Evolutionary conservation across 2,329 filamentous ascomycete species (phyloP), one percentile per base, ranked within the genome.

Genomic region (Cryoendolithus antarcticus): DNA sequence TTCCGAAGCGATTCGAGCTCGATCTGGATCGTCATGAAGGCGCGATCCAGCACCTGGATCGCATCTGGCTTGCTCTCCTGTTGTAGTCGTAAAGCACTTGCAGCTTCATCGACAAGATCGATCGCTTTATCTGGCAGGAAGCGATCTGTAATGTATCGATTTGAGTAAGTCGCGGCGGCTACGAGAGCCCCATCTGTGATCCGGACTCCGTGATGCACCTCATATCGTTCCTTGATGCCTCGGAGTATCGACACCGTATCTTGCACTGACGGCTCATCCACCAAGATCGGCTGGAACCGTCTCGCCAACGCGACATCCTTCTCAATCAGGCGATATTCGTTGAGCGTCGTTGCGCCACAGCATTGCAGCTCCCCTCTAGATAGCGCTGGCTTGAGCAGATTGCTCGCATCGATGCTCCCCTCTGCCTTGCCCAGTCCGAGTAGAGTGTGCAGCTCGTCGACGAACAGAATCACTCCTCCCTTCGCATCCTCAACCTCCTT

Each of bases 61-160:
- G 89, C 79, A 50, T 96, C 91, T 0, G 91, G 91, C 52, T 95
- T 96, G 51, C 86, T 94, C 61, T 98, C 91, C 61, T 96, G 91
- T 56, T 96, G 89, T 27, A 96, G 64, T 33, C 93, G 78, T 7
- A 96, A 67, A 13, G 86, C 86, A 44, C 84, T 93, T 1, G 89
- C 88, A 7, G 91, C 91, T 63, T 96, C 91, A 48, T 96, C 91
- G 60, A 98, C 91, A 10, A 96, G 63, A 58, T 96, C 91, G 46
- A 98, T 96, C 2, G 91, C 91, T 60, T 96, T 96, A 62, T 98
- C 91, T 0, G 91, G 91, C 1, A 96, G 68, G 62, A 94, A 96
- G 2, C 91, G 80, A 56, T 96, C 89, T 9, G 88, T 95, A 50
- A 98, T 91, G 60, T 96, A 98, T 37, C 91, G 82, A 55, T 96